A percentile compares a stretch with the other conserved stretches of the same genome.
phyloP scores from a whole-genome alignment of 2,329 filamentous ascomycete species.

The Beauveria brongniartii region DNA sequence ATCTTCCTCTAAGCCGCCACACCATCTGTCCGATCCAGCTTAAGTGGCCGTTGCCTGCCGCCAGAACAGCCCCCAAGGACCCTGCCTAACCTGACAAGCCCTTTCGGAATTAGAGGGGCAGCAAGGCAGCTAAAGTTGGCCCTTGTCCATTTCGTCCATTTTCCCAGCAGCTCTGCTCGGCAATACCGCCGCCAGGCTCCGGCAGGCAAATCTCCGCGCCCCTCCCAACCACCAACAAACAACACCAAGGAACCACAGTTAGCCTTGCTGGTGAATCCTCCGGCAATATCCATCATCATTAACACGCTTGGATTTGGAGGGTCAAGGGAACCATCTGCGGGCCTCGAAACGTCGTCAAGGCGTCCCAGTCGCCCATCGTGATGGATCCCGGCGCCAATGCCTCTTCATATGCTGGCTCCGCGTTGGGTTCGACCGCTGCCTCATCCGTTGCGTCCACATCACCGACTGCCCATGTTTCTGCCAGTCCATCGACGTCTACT shows the following conservation, averaged over 20 bases:
- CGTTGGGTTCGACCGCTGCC: not conserved
- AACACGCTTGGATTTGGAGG: not conserved
- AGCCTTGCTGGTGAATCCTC: not conserved
- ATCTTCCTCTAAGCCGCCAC: not conserved
- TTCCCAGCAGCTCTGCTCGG: not conserved
- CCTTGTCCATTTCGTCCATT: too few species aligned
- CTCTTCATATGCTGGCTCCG: not conserved
- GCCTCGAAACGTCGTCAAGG: not conserved
- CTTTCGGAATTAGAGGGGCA: too few species aligned
- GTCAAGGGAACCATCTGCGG: not conserved
- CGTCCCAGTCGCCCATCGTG: not conserved
- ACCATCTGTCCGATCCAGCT: not conserved
- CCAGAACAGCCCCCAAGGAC: not conserved
- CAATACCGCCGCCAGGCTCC: not conserved
- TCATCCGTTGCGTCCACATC: conserved; percentile 7
- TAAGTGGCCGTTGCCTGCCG: not conserved
- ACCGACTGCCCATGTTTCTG: conserved; percentile 2
- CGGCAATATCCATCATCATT: not conserved
- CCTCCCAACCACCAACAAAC: conserved; percentile 3
- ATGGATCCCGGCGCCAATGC: conserved; percentile 6
- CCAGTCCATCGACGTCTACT: conserved; percentile 1
- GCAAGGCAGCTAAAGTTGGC: too few species aligned
- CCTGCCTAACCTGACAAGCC: not conserved
- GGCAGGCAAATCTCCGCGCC: conserved; percentile 2
- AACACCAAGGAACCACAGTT: conserved; percentile 3